Evolutionary conservation across 768 basidiomycete genomes (phyloP).

Genomic region (Tulasnella sp.): DNA sequence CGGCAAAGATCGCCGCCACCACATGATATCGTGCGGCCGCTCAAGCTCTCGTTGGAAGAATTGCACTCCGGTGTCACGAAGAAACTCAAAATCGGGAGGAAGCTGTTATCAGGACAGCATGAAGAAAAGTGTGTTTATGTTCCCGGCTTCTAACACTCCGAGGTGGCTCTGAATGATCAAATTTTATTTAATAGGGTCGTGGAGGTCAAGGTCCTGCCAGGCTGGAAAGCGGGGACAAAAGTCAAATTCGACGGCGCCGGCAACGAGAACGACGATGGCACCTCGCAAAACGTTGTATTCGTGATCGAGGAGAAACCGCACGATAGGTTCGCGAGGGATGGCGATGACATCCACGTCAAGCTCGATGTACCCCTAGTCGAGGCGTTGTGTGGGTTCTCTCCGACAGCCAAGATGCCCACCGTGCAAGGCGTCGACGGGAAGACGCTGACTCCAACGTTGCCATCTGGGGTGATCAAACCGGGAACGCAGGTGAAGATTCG

Average conservation of each 20-base stretch:
- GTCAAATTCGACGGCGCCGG: constrained; percentile 80
- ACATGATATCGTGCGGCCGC: constrained; percentile 58
- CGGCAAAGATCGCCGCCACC: constrained; percentile 20
- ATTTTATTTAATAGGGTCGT: not conserved
- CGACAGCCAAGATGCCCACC: constrained; percentile 32
- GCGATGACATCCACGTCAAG: constrained; percentile 60
- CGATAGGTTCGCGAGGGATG: constrained; percentile 58
- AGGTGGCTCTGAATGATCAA: not conserved
- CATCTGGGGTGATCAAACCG: constrained; percentile 61
- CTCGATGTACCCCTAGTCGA: constrained; percentile 68
- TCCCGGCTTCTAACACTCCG: not conserved
- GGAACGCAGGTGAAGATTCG: constrained; percentile 56
- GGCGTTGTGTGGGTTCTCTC: constrained; percentile 51
- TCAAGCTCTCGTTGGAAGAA: constrained; percentile 77
- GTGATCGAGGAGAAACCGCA: constrained; percentile 95
- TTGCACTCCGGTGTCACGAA: constrained; percentile 78
- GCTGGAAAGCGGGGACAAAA: constrained; percentile 96
- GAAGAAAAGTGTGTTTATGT: constrained; percentile 60
- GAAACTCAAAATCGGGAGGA: constrained; percentile 75
- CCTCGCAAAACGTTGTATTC: constrained; percentile 89
- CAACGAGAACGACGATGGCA: constrained; percentile 51
- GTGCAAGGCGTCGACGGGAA: constrained; percentile 73
- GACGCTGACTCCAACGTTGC: constrained; percentile 54
- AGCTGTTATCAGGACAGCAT: constrained; percentile 53
- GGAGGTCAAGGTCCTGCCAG: constrained; percentile 41